Percentiles rank a stretch among this genome's conserved stretches.
These are phyloP conservation scores for Termitomyces sp. DNA, from an alignment of 768 basidiomycete genomes.

Conservation along the genomic window DNA sequence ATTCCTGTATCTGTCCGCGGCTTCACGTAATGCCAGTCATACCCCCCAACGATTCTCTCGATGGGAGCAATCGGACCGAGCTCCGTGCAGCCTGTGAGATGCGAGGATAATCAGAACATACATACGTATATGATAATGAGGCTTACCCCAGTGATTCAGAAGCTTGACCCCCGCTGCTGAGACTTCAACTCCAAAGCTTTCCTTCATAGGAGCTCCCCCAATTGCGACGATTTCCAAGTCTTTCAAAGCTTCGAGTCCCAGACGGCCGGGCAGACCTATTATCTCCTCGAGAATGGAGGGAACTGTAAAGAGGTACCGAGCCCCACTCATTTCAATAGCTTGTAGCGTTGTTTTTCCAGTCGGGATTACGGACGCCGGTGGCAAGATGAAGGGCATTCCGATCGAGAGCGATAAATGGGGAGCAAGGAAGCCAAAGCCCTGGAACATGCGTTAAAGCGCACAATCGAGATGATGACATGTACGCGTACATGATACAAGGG, in stretches of 20 bases:
- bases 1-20: slow-evolving; percentile 30
- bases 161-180: slow-evolving; percentile 29
- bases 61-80: slow-evolving; percentile 35
- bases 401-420: slow-evolving; percentile 31
- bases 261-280: slow-evolving; percentile 17
- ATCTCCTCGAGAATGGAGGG: slow-evolving; percentile 39
- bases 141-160: slow-evolving; percentile 38
- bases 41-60: slow-evolving; percentile 22
- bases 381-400: slow-evolving; percentile 34
- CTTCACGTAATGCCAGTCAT: slow-evolving; percentile 36
- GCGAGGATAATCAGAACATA: neutral
- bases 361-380: slow-evolving; percentile 31
- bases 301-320: slow-evolving; percentile 32
- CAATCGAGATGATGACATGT: neutral
- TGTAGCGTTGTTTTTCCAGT: slow-evolving; percentile 27
- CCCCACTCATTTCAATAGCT: slow-evolving; percentile 22
- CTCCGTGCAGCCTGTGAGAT: slow-evolving; percentile 29
- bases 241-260: slow-evolving; percentile 26
- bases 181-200: slow-evolving; percentile 26
- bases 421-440: slow-evolving; percentile 37
- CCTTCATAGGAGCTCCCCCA: slow-evolving; percentile 39
- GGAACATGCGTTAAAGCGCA: neutral
- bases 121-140: neutral
- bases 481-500: slow-evolving; percentile 35
- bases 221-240: slow-evolving; percentile 30